Conservation (phyloP, 495 filamentous ascomycete species). For the Rusavskia elegans region DNA sequence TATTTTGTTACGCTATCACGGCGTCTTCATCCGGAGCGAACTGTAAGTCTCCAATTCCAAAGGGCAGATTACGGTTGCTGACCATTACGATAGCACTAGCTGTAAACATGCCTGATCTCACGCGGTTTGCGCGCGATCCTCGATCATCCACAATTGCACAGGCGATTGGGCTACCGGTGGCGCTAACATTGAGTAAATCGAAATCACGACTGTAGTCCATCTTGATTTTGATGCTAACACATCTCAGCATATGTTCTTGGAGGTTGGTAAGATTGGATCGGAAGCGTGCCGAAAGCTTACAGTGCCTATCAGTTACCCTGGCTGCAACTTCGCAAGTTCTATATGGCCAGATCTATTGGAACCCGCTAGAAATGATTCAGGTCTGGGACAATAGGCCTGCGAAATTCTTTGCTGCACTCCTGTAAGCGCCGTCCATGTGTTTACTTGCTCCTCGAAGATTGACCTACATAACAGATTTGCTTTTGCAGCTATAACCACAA, state of each 20-base stretch:
- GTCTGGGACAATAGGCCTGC: conserved; percentile 35
- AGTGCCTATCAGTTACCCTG: conserved; percentile 30
- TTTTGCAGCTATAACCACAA: too few species aligned
- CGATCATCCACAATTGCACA: conserved; percentile 33
- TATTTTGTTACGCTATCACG: conserved; percentile 5
- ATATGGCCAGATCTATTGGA: conserved; percentile 37
- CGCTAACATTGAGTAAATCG: conserved; percentile 24
- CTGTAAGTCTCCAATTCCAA: too few species aligned
- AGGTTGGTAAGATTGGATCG: too few species aligned
- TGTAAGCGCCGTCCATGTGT: conserved; percentile 2
- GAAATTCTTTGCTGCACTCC: conserved; percentile 35
- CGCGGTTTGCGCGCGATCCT: conserved; percentile 35
- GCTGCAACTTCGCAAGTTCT: conserved; percentile 32
- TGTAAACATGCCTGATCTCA: conserved; percentile 43
- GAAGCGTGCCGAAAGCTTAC: conserved; percentile 12
- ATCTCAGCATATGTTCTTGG: too few species aligned
- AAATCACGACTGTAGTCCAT: too few species aligned
- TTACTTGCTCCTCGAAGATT: too few species aligned
- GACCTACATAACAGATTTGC: too few species aligned
- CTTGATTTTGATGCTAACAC: too few species aligned
- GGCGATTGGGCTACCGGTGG: conserved; percentile 36
- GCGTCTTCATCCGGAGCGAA: neutral
- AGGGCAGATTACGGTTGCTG: too few species aligned
- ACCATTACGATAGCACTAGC: conserved; percentile 12
- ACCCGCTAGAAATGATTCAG: conserved; percentile 33